These are phyloP conservation scores for Lecanosticta acicola DNA, from an alignment of 2,329 filamentous ascomycete species.

Conservation along the genomic window DNA sequence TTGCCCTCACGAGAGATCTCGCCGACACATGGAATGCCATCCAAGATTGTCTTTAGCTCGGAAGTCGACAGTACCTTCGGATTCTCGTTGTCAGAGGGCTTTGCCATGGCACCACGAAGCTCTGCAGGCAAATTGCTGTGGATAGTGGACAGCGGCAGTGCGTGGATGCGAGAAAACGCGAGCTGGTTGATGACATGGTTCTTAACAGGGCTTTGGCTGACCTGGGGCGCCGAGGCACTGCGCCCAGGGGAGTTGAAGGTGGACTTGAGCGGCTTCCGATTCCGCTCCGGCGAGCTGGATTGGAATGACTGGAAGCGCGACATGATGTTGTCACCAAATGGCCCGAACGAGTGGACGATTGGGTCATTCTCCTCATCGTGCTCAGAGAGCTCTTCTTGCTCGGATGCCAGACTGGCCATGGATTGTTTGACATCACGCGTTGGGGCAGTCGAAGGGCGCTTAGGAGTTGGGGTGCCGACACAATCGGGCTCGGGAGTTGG, in stretches of 20 bases:
- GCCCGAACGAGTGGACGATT: conserved; percentile 84
- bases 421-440: conserved; percentile 13
- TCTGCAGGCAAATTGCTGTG: conserved; percentile 74
- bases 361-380: conserved; percentile 93
- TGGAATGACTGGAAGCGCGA: conserved; percentile 73
- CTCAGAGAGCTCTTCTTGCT: conserved; percentile 62
- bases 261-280: conserved; percentile 30
- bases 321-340: conserved; percentile 81
- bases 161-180: conserved; percentile 87
- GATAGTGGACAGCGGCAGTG: conserved; percentile 83
- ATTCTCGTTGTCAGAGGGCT: conserved; percentile 27
- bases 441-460: conserved; percentile 12
- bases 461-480: conserved; percentile 16
- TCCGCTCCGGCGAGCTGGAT: conserved; percentile 57
- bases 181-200: conserved; percentile 95
- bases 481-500: conserved; percentile 21
- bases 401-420: conserved; percentile 20
- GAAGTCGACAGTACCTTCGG: conserved; percentile 48
- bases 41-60: conserved; percentile 65
- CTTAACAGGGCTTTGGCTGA: conserved; percentile 46
- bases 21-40: conserved; percentile 71
- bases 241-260: conserved; percentile 24
- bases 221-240: conserved; percentile 18
- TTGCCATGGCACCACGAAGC: conserved; percentile 33
- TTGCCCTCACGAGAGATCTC: conserved; percentile 88